These are phyloP conservation scores for Zygoascus hellenicus DNA, from an alignment of 1,139 yeast species.

Conservation along the genomic window DNA sequence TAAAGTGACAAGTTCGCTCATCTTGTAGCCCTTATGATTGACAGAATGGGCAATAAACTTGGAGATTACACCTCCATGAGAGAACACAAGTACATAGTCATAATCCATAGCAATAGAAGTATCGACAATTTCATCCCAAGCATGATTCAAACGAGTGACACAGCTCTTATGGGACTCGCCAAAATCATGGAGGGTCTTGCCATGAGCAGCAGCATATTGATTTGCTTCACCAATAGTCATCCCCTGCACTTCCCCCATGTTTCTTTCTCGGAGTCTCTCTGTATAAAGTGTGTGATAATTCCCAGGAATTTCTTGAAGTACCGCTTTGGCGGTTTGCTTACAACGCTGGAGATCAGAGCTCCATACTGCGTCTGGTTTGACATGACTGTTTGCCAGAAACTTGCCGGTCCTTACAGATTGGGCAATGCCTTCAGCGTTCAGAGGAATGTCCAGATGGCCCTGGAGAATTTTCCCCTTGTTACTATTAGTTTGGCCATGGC, in stretches of 20 bases:
- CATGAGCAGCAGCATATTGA: slow-evolving; percentile 45
- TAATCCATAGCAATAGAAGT: slow-evolving; percentile 35
- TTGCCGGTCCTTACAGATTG: slow-evolving; percentile 26
- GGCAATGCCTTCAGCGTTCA: slow-evolving; percentile 23
- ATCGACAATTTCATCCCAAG: slow-evolving; percentile 43
- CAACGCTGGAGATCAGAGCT: slow-evolving; percentile 33
- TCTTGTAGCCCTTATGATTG: slow-evolving; percentile 34
- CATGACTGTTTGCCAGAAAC: slow-evolving; percentile 15
- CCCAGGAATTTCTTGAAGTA: slow-evolving; percentile 15
- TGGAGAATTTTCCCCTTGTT: slow-evolving; percentile 62
- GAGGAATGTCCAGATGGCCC: slow-evolving; percentile 48
- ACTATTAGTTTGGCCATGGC: slow-evolving; percentile 80
- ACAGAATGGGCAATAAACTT: slow-evolving; percentile 46
- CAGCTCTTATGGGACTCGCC: slow-evolving; percentile 53
- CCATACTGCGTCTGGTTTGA: slow-evolving; percentile 27
- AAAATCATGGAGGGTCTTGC: slow-evolving; percentile 42
- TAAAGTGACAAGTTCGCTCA: slow-evolving; percentile 37
- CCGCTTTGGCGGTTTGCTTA: slow-evolving; percentile 25
- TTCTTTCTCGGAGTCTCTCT: slow-evolving; percentile 58
- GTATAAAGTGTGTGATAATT: slow-evolving; percentile 11
- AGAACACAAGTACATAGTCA: slow-evolving; percentile 55
- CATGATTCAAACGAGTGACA: slow-evolving; percentile 44
- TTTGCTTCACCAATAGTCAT: slow-evolving; percentile 64
- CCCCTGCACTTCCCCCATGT: slow-evolving; percentile 79
- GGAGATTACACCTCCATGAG: slow-evolving; percentile 85